Base-by-base conservation (phyloP, 495 filamentous ascomycete genomes). In the Podospora fimiseda region DNA sequence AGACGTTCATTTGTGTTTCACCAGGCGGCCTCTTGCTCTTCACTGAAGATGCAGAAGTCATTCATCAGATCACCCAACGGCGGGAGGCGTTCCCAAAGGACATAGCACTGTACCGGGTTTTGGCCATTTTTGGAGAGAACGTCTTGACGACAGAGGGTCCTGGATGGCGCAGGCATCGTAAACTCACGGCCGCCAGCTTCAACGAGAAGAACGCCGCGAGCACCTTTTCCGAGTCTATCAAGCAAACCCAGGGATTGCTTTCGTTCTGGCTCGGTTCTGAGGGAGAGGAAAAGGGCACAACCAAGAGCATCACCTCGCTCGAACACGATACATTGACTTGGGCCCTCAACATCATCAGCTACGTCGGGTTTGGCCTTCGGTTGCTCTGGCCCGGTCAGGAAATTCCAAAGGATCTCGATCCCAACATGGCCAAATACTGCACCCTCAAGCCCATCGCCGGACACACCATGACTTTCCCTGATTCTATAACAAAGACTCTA, bases 41-140 rank as follows among this genome's bases (percentile, higher is more conserved):
- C 42, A 78, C 77, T 0, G 74, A 78, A 19, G 75, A 78, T 62
- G 72, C 85, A 21, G 79, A 81, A 23, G 74, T 76, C 11, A 79
- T 87, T 49, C 70, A 70, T 49, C 78, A 83, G 60, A 71, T 89
- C 24, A 80, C 79, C 1, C 69, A 72, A 3, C 67, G 81, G 33
- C 75, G 80, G 36, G 82, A 81, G 61, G 79, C 80, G 43, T 88
- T 88, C 58, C 83, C 83, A 20, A 89, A 89, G 61, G 78, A 83
- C 18, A 69, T 77, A 2, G 66, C 79, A 38, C 55, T 74, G 37
- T 88, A 88, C 58, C 58, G 45, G 1, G 63, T 78, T n/a, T 63
- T 88, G 24, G 67, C 74, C 16, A 71, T 87, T 42, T 88, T 80
- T 59, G 85, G 85, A 22, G 63, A 68, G 11, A 89, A 84, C 60